Percentiles rank a stretch among this genome's conserved stretches.
These are phyloP conservation scores for Aspergillus japonicus DNA, from an alignment of 2,329 filamentous ascomycete species.

Conservation along the genomic window DNA sequence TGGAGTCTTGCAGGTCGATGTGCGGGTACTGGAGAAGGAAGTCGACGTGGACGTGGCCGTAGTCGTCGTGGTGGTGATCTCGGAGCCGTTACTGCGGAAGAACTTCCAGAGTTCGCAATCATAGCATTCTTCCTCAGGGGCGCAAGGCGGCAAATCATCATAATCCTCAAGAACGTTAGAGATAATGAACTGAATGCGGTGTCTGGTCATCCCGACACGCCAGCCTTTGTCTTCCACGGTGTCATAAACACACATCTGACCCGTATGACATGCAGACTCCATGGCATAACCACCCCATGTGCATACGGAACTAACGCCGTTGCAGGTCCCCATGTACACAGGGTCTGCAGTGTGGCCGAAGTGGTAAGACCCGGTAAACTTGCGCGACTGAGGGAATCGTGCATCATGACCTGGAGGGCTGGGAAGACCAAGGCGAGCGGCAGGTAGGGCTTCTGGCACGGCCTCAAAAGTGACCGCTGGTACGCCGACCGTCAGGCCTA, in stretches of 20 bases:
- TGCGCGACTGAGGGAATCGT: slow-evolving; percentile 66
- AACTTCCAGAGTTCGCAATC: slow-evolving; percentile 95
- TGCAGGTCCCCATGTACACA: slow-evolving; percentile 90
- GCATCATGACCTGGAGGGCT: slow-evolving; percentile 76
- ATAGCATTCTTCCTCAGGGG: slow-evolving; percentile 72
- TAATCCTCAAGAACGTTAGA: slow-evolving; percentile 83
- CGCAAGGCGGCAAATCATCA: slow-evolving; percentile 74
- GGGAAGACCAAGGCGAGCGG: slow-evolving; percentile 79
- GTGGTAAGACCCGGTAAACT: slow-evolving; percentile 77
- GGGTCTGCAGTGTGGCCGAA: slow-evolving; percentile 96
- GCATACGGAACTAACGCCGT: slow-evolving; percentile 82
- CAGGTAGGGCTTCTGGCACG: slow-evolving; percentile 85
- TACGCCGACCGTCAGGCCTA: slow-evolving; percentile 86
- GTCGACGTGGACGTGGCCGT: slow-evolving; percentile 55
- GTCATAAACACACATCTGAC: slow-evolving; percentile 85
- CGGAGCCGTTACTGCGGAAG: slow-evolving; percentile 86
- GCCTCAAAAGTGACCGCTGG: slow-evolving; percentile 93
- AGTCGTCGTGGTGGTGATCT: slow-evolving; percentile 60
- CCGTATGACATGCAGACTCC: slow-evolving; percentile 89
- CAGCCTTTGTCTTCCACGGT: slow-evolving; percentile 89
- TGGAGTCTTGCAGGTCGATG: slow-evolving; percentile 83
- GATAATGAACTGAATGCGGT: slow-evolving; percentile 87
- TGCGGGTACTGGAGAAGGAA: slow-evolving; percentile 57
- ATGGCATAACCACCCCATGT: slow-evolving; percentile 91
- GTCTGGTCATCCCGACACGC: slow-evolving; percentile 85